Evolutionary conservation across 352 stramenopile genomes (phyloP).

Genomic region (Phytophthora citrophthora): DNA sequence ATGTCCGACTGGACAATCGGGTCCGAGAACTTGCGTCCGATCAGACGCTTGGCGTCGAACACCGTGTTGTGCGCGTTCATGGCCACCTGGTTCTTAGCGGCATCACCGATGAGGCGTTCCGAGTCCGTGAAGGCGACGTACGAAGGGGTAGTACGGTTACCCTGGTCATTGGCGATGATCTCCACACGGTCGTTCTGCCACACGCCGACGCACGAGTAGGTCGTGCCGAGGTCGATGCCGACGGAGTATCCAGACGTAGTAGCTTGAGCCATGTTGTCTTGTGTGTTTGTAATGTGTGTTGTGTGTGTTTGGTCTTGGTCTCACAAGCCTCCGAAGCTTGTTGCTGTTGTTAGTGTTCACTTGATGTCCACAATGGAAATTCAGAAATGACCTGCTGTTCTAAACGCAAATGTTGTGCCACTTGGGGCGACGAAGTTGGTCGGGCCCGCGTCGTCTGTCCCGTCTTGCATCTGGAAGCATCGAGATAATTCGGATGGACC

Average conservation of each 20-base stretch:
- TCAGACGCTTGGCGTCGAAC: conserved; percentile 97
- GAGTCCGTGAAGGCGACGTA: conserved; percentile 95
- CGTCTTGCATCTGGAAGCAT: not conserved
- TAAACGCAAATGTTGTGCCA: not conserved
- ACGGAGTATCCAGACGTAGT: conserved; percentile 42
- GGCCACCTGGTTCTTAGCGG: conserved; percentile 92
- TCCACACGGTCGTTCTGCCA: conserved; percentile 95
- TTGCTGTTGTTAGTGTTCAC: not conserved
- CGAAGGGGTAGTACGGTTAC: conserved; percentile 95
- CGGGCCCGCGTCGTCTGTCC: no score
- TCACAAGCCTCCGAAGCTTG: not conserved
- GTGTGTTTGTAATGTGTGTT: not conserved
- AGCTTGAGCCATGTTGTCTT: conserved; percentile 48
- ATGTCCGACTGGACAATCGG: conserved; percentile 83
- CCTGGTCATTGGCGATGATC: conserved; percentile 96
- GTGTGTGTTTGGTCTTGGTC: conserved; percentile 8
- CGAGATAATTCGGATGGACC: not conserved
- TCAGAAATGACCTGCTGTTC: conserved; percentile 19
- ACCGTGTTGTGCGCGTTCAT: conserved; percentile 96
- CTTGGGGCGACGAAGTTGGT: not conserved
- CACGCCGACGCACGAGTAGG: conserved; percentile 94
- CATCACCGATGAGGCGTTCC: conserved; percentile 94
- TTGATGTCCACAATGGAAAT: conserved; percentile 32
- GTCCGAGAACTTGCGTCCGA: conserved; percentile 94
- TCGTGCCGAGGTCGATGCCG: conserved; percentile 93